Evolutionary conservation across 2,329 filamentous ascomycete genomes (phyloP).

Genomic region (Penicillium sclerotigenum): DNA sequence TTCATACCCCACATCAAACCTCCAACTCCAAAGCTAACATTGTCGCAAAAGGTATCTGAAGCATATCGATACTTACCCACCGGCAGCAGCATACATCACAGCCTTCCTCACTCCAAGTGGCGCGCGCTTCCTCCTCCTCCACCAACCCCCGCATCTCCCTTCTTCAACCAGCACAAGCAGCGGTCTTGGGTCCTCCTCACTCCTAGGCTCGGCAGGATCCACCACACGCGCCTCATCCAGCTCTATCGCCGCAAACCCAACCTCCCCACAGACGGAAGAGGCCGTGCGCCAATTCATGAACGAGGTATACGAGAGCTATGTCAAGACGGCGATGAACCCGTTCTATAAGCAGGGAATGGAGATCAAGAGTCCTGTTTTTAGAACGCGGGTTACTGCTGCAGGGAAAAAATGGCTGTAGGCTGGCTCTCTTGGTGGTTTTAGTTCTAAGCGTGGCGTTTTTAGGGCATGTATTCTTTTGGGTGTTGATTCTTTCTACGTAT

Average conservation of each 20-base stretch:
- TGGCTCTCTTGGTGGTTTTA: neutral
- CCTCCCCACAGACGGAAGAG: conserved; percentile 86
- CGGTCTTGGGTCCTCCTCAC: conserved; percentile 28
- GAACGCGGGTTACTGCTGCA: conserved; percentile 74
- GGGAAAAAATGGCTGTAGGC: conserved; percentile 84
- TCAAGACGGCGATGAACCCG: conserved; percentile 95
- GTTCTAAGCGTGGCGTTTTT: conserved; percentile 25
- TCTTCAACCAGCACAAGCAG: conserved; percentile 24
- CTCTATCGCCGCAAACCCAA: conserved; percentile 79
- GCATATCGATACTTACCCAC: conserved; percentile 90
- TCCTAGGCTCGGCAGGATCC: conserved; percentile 30
- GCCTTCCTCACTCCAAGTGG: conserved; percentile 92
- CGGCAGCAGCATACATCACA: conserved; percentile 79
- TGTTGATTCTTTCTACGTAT: neutral
- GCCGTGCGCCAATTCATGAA: conserved; percentile 91
- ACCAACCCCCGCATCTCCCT: conserved; percentile 64
- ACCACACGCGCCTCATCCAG: conserved; percentile 55
- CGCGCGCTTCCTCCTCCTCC: conserved; percentile 89
- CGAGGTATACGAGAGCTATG: conserved; percentile 94
- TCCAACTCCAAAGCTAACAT: conserved; percentile 1
- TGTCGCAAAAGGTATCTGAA: conserved; percentile 75
- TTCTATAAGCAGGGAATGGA: conserved; percentile 87
- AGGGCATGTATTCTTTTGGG: conserved; percentile 7
- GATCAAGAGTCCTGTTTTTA: conserved; percentile 82
- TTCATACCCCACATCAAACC: neutral